phyloP scores from a whole-genome alignment of 1,284 basidiomycete genomes.

The Austroboletus olivaceoglutinosus region DNA sequence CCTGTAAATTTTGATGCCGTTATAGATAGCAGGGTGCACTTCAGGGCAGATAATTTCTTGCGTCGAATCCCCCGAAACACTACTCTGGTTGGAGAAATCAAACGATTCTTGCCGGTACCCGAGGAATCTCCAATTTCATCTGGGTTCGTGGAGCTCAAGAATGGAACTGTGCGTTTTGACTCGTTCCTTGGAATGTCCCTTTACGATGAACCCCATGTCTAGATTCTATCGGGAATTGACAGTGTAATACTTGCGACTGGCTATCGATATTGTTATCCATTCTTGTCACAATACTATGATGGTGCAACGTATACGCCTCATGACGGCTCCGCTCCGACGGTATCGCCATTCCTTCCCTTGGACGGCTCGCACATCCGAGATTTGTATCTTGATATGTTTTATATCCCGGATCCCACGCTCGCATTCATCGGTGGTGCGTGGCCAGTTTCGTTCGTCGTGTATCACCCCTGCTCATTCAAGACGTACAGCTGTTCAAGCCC shows the following conservation, averaged over 20 bases:
- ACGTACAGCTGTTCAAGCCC: background rate
- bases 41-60: background rate
- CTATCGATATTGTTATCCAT: slow-evolving; percentile 12
- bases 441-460: too few species aligned
- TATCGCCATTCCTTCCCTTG: slow-evolving; percentile 9
- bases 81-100: slow-evolving; percentile 16
- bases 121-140: slow-evolving; percentile 12
- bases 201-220: background rate
- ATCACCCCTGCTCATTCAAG: background rate
- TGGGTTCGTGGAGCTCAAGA: slow-evolving; percentile 10
- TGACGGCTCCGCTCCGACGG: background rate
- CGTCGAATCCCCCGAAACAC: slow-evolving; percentile 12
- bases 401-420: slow-evolving; percentile 17
- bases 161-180: slow-evolving; percentile 10
- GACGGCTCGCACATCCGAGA: slow-evolving; percentile 16
- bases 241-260: slow-evolving; percentile 11
- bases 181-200: background rate
- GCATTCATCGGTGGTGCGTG: slow-evolving; percentile 13
- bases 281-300: slow-evolving; percentile 18
- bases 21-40: background rate
- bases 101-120: slow-evolving; percentile 8
- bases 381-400: slow-evolving; percentile 17
- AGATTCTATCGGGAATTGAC: slow-evolving; percentile 17
- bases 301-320: slow-evolving; percentile 4
- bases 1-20: background rate